phyloP scores from a whole-genome alignment of 2,329 filamentous ascomycete species.

The Cordyceps fumosorosea region DNA sequence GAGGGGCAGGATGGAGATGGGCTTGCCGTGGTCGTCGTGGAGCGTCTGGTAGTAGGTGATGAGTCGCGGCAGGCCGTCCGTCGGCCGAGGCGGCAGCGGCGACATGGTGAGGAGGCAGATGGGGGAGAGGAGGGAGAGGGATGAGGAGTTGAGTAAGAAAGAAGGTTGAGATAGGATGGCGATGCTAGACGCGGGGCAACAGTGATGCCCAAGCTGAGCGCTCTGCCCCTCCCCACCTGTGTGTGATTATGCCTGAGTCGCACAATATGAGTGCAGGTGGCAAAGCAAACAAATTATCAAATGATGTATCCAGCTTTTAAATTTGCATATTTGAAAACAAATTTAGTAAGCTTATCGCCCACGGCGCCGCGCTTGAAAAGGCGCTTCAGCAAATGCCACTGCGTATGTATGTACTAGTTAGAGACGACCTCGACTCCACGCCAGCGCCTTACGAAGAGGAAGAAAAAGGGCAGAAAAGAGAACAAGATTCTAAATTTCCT shows the following conservation, averaged over 20 bases:
- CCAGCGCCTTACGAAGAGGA: too few relatives aligned
- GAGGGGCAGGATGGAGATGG: constrained; percentile 48
- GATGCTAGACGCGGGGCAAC: background rate
- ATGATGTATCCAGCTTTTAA: too few relatives aligned
- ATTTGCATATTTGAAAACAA: too few relatives aligned
- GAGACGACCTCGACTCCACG: too few relatives aligned
- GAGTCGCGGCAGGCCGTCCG: constrained; percentile 36
- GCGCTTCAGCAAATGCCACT: too few relatives aligned
- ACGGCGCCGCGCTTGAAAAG: too few relatives aligned
- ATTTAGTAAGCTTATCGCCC: too few relatives aligned
- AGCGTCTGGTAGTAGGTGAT: constrained; percentile 51
- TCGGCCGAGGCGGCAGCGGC: constrained; percentile 21
- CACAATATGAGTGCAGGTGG: background rate
- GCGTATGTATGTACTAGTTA: too few relatives aligned
- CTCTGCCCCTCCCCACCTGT: background rate
- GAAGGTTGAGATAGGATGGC: background rate
- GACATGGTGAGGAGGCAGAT: constrained; percentile 20
- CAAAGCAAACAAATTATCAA: background rate
- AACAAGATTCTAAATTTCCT: background rate
- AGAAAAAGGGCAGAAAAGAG: background rate
- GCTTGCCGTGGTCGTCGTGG: constrained; percentile 36
- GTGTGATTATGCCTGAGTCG: background rate
- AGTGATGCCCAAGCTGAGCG: background rate
- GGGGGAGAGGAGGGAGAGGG: background rate
- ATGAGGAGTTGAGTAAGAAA: background rate